Percentiles rank a stretch among this genome's conserved stretches.
These are phyloP conservation scores for Gossypium gossypioides DNA, from an alignment of 441 rosid genomes.

Conservation along the genomic window DNA sequence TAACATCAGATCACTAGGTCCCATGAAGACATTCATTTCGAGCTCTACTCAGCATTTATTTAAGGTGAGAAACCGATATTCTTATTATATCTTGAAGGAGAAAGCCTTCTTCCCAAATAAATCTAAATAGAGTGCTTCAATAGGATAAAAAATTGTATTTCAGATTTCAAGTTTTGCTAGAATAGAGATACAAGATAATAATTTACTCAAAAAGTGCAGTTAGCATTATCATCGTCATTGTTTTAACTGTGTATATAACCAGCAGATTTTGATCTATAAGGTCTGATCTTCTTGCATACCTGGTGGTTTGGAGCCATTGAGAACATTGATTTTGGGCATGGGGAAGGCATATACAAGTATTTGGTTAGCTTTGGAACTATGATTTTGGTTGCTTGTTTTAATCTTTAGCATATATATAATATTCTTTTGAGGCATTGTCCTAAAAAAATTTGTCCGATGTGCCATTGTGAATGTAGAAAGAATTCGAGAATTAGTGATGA, in stretches of 20 bases:
- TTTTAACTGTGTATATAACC: not conserved
- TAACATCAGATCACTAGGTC: slow-evolving; percentile 60
- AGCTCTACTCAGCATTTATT: slow-evolving; percentile 19
- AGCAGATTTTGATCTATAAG: slow-evolving; percentile 25
- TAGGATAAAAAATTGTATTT: not conserved
- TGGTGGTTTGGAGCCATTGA: slow-evolving; percentile 21
- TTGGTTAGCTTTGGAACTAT: slow-evolving; percentile 1
- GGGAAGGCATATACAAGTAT: slow-evolving; percentile 16
- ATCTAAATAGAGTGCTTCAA: not conserved
- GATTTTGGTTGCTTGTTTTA: slow-evolving; percentile 11
- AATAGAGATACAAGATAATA: no score
- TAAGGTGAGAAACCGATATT: slow-evolving; percentile 34
- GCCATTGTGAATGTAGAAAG: slow-evolving; percentile 17
- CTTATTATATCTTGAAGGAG: not conserved
- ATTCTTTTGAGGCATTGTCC: slow-evolving; percentile 15
- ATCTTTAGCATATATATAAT: slow-evolving; percentile 18
- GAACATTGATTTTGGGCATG: slow-evolving; percentile 27
- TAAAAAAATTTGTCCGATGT: not conserved
- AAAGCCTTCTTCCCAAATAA: not conserved
- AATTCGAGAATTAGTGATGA: slow-evolving; percentile 4
- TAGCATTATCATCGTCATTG: not conserved
- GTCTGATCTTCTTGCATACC: slow-evolving; percentile 23
- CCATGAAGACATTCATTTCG: slow-evolving; percentile 28
- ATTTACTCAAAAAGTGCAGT: no score
- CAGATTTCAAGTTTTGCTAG: not conserved